A percentile compares a stretch with the other conserved stretches of the same genome.
phyloP scores from a whole-genome alignment of 345 rosid species.

The Schrenkiella parvula region DNA sequence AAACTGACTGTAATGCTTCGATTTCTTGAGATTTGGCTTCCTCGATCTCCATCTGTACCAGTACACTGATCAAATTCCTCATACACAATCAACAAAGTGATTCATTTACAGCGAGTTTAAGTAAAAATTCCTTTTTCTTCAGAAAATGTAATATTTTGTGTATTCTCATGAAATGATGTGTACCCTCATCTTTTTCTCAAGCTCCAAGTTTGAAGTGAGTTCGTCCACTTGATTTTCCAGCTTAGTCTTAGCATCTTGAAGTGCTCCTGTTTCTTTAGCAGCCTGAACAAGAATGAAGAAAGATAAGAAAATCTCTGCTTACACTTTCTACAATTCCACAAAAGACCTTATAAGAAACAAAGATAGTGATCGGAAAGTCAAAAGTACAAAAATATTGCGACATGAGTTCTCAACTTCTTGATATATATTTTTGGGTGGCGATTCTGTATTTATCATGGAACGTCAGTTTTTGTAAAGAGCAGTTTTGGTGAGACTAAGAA shows the following conservation, averaged over 20 bases:
- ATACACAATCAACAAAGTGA: slow-evolving; percentile 19
- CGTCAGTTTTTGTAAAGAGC: neutral
- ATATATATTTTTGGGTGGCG: too few species aligned
- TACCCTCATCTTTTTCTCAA: slow-evolving; percentile 47
- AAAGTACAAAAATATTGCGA: neutral
- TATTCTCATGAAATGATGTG: too few species aligned
- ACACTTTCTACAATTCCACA: too few species aligned
- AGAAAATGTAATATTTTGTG: too few species aligned
- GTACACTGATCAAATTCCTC: slow-evolving; percentile 21
- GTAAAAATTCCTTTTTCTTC: neutral
- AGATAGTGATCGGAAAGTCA: neutral
- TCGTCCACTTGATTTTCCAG: slow-evolving; percentile 38
- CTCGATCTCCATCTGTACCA: slow-evolving; percentile 67
- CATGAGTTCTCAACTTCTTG: neutral
- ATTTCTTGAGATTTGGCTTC: slow-evolving; percentile 43
- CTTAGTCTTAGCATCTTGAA: slow-evolving; percentile 38
- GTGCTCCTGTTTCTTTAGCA: slow-evolving; percentile 40
- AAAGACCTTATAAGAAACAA: neutral
- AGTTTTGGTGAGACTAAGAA: neutral
- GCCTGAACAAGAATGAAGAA: slow-evolving; percentile 23
- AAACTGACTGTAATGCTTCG: slow-evolving; percentile 36
- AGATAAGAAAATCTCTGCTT: neutral
- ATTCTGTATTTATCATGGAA: neutral
- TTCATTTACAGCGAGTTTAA: neutral
- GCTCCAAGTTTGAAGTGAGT: slow-evolving; percentile 30